Evolutionary conservation across 23 red algal genomes (phyloP).

Genomic region (Gracilaria gracilis): DNA sequence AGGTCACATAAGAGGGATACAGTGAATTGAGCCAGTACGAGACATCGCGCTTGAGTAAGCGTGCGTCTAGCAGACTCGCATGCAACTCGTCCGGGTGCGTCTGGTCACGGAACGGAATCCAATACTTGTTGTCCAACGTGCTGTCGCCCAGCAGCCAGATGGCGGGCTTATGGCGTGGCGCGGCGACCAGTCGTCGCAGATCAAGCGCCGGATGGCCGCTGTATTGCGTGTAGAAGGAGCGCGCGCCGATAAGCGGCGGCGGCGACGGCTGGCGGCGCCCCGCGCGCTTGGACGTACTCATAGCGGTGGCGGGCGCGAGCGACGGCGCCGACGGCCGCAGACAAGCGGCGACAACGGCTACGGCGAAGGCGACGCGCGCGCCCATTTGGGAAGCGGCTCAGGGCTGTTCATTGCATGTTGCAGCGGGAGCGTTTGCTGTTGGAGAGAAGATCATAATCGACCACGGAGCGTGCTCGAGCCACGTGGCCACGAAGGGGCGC

Average conservation of each 20-base stretch:
- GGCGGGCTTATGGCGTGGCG: background rate
- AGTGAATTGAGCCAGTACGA: conserved; percentile 72
- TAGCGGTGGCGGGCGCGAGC: no score
- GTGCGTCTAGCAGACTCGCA: background rate
- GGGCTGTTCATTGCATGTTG: no score
- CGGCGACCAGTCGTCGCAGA: background rate
- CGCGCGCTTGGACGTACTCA: no score
- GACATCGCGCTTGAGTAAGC: conserved; percentile 43
- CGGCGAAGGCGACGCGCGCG: no score
- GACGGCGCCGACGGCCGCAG: no score
- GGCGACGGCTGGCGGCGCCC: no score
- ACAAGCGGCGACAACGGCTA: no score
- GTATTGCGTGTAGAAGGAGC: conserved; percentile 60
- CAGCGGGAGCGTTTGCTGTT: no score
- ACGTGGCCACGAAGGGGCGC: background rate
- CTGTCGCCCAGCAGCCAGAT: conserved; percentile 81
- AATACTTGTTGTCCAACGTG: conserved; percentile 87
- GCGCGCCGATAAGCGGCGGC: background rate
- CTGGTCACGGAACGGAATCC: conserved; percentile 31
- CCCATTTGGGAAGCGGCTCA: no score
- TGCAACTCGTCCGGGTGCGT: conserved; percentile 2
- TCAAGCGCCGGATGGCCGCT: conserved; percentile 56
- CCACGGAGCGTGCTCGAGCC: no score
- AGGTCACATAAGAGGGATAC: background rate
- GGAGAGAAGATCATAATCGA: no score